Conservation (phyloP, 495 filamentous ascomycete genomes). For the Lophiostoma macrostomum region DNA sequence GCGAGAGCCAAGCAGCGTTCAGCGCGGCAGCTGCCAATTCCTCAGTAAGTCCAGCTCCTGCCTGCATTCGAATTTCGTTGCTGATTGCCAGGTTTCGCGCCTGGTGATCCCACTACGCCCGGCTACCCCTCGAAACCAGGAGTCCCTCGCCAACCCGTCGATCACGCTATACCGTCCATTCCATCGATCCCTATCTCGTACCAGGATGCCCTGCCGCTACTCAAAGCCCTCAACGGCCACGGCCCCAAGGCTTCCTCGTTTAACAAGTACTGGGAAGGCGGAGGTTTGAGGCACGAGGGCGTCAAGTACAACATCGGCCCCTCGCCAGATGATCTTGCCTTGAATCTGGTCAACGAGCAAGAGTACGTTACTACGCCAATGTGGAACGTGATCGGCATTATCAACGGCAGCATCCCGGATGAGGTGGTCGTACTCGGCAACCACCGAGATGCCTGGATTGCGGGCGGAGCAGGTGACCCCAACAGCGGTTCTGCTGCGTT, state of each 20-base stretch:
- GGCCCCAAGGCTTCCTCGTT: slow-evolving; percentile 77
- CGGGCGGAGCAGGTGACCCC: slow-evolving; percentile 55
- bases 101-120: slow-evolving; percentile 78
- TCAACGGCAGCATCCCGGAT: slow-evolving; percentile 83
- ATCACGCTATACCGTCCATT: slow-evolving; percentile 71
- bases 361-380: slow-evolving; percentile 85
- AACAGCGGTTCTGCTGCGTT: slow-evolving; percentile 46
- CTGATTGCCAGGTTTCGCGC: slow-evolving; percentile 49
- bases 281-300: slow-evolving; percentile 74
- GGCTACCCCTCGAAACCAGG: slow-evolving; percentile 93
- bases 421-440: slow-evolving; percentile 94
- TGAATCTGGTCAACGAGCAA: slow-evolving; percentile 84
- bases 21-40: slow-evolving; percentile 87
- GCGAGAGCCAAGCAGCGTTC: slow-evolving; percentile 81
- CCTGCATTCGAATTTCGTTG: not conserved
- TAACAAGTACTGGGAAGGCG: slow-evolving; percentile 66
- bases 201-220: slow-evolving; percentile 74
- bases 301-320: slow-evolving; percentile 92
- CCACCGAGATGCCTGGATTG: slow-evolving; percentile 92
- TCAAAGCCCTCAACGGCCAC: slow-evolving; percentile 84
- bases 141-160: slow-evolving; percentile 68
- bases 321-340: slow-evolving; percentile 66
- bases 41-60: slow-evolving; percentile 56
- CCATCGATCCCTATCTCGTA: slow-evolving; percentile 94
- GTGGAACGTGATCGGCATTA: slow-evolving; percentile 93